Base-by-base conservation (phyloP, 257 asterid genomes). In the Solanum dulcamara region DNA sequence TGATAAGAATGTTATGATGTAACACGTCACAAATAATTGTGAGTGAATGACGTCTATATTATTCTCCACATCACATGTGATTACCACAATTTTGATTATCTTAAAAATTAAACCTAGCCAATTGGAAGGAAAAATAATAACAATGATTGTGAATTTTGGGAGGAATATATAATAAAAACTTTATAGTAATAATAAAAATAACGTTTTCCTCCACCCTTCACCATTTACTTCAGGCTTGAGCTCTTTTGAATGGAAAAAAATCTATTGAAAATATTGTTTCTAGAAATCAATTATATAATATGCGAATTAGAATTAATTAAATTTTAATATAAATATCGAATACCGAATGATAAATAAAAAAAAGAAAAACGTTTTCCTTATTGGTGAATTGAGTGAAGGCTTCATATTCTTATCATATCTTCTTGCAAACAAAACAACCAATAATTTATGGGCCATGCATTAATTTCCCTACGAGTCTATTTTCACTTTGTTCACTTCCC, bases 371-470 rank as follows among this genome's bases (percentile, higher is more conserved):
- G 15, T 15, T 28, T 79, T 48, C 28, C 44, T 48, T 48, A 81
- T 89, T 91, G 89, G 86, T 84, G 90, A 85, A 92, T 84, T 79
- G 90, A 89, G 94, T 91, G 90, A 91, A 89, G 91, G 90, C 91
- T 91, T 92, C 22, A 83, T 70, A 88, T 80, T 88, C 90, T 86
- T 84, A 32, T 60, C 72, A 14, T 82, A 55, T 81, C 74, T 32
- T 79, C 17, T 79, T 28, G 20, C 18, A 48, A 46, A 48, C 28
- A 30, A 48, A 26, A 46, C 42, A 83, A 68, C 87, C 89, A 91
- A 92, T 91, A 88, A 90, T 91, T 90, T 87, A 35, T 83, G 12
- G 30, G 30, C 87, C 85, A 74, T 50, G 42, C 42, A 42, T 60
- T 24, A 24, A 68, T 70, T 84, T 86, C 81, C 55, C 82, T 48